phyloP scores from a whole-genome alignment of 164 flowering plant species.

The Aristolochia californica region DNA sequence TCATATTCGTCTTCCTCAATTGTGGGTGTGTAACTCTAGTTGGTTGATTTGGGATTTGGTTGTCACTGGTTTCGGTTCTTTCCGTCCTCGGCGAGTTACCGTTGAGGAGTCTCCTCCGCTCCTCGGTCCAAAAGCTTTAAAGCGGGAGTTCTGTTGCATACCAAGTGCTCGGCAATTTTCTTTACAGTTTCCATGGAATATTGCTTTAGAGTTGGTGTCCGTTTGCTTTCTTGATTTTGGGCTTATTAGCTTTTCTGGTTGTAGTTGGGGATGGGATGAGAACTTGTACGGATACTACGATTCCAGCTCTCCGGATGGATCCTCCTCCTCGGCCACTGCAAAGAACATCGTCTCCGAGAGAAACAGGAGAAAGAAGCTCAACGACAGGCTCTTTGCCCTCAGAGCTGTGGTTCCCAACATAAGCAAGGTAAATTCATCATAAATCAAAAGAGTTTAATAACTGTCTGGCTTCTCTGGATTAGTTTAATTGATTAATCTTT shows the following conservation, averaged over 20 bases:
- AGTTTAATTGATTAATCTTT: neutral
- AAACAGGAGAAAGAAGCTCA: constrained; percentile 74
- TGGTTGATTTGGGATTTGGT: neutral
- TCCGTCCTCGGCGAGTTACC: neutral
- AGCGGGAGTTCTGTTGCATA: neutral
- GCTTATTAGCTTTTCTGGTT: neutral
- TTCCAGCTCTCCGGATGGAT: constrained; percentile 86
- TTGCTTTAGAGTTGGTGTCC: neutral
- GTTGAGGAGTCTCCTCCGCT: neutral
- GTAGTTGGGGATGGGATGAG: constrained; percentile 47
- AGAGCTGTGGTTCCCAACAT: constrained; percentile 84
- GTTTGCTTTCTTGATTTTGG: neutral
- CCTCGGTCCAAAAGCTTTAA: neutral
- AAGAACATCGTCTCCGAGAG: constrained; percentile 82
- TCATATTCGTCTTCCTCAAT: neutral
- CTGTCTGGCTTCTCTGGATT: too few species aligned
- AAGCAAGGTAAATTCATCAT: constrained; percentile 40
- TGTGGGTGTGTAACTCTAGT: neutral
- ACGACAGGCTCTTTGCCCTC: constrained; percentile 72
- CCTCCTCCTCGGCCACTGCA: constrained; percentile 30
- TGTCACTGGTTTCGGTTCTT: neutral
- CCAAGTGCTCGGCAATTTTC: neutral
- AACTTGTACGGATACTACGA: constrained; percentile 51
- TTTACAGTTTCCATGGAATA: neutral
- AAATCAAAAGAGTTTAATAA: neutral